These are phyloP conservation scores for Chlamydomonas reinhardtii DNA, from an alignment of 163 green algal genomes.

Conservation along the genomic window DNA sequence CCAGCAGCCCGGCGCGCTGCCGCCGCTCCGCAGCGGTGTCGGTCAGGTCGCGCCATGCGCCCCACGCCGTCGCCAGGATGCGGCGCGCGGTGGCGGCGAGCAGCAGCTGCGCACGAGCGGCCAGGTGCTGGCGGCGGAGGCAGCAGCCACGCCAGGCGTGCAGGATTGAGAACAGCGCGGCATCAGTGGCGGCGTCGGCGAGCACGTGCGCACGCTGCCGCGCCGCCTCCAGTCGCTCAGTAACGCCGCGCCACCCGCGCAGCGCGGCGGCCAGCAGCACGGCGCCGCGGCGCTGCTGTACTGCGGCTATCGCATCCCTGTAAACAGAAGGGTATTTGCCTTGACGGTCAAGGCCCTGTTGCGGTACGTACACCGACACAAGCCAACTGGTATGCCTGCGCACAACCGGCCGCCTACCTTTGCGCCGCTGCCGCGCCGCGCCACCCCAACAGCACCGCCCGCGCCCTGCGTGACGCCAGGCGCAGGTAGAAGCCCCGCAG, in stretches of 20 bases:
- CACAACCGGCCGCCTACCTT: background rate
- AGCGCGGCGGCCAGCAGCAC: background rate
- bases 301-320: background rate
- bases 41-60: background rate
- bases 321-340: no score
- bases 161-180: background rate
- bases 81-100: background rate
- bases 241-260: background rate
- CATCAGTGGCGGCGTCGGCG: background rate
- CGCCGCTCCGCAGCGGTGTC: background rate
- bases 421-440: background rate
- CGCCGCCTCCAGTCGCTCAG: background rate
- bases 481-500: background rate
- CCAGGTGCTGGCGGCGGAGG: background rate
- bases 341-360: no score
- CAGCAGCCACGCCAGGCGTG: background rate
- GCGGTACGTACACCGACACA: no score
- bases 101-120: background rate
- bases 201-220: background rate
- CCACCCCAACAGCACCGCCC: slow-evolving; percentile 5
- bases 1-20: background rate
- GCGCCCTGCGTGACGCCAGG: background rate
- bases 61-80: background rate
- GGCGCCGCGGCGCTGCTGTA: background rate
- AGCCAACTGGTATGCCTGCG: no score